These are phyloP conservation scores for Colletotrichum godetiae DNA, from an alignment of 2,329 filamentous ascomycete genomes.

Conservation along the genomic window DNA sequence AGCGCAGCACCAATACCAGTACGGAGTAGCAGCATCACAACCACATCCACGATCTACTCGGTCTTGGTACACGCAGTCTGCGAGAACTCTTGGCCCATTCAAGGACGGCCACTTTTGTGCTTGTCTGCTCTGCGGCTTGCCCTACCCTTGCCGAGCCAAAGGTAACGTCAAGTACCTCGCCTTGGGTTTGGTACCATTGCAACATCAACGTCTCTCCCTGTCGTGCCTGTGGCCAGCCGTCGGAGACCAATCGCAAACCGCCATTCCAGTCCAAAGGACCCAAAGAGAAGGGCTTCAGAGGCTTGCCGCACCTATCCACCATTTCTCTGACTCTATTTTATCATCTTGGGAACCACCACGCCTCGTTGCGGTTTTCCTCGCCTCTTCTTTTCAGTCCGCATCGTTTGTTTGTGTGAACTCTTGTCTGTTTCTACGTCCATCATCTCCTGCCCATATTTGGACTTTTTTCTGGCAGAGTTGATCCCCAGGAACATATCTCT, in stretches of 20 bases:
- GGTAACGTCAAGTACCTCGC: conserved; percentile 13
- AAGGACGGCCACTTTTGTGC: background rate
- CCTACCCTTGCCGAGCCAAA: background rate
- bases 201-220: conserved; percentile 34
- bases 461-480: background rate
- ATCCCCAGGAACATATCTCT: background rate
- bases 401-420: background rate
- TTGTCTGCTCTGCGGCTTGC: conserved; percentile 10
- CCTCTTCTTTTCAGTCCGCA: background rate
- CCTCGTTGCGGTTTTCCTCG: conserved; percentile 8
- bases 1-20: background rate
- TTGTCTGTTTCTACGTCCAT: background rate
- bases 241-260: conserved; percentile 27
- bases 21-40: background rate
- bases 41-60: background rate
- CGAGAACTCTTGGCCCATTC: background rate
- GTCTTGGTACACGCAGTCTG: background rate
- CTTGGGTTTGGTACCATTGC: conserved; percentile 20
- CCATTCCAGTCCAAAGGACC: conserved; percentile 28
- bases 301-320: conserved; percentile 6
- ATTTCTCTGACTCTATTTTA: conserved; percentile 18
- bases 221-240: conserved; percentile 34
- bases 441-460: background rate
- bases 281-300: conserved; percentile 13
- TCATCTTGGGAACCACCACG: conserved; percentile 11